A percentile compares a stretch with the other conserved stretches of the same genome.
These are phyloP conservation scores for Eucalyptus guilfoylei DNA, from an alignment of 345 rosid genomes.

Conservation along the genomic window DNA sequence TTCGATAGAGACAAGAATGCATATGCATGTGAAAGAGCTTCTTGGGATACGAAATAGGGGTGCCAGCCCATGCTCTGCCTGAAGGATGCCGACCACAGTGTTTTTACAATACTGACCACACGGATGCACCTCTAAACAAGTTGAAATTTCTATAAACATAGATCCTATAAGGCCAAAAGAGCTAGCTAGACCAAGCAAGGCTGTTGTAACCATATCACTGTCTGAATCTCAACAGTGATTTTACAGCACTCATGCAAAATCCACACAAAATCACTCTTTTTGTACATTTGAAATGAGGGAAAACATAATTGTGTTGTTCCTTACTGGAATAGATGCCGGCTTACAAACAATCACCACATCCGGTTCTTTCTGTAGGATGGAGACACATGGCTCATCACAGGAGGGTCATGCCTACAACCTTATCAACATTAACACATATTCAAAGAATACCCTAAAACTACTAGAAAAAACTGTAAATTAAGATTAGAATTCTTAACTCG, in stretches of 20 bases:
- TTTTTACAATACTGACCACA: constrained; percentile 97
- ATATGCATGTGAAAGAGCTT: neutral
- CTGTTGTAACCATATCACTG: neutral
- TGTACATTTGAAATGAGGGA: neutral
- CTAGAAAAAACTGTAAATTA: neutral
- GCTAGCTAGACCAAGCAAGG: neutral
- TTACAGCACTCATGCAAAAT: neutral
- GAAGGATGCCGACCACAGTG: constrained; percentile 90
- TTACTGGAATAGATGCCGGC: constrained; percentile 87
- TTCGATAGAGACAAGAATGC: neutral
- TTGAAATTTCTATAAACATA: neutral
- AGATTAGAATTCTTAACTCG: neutral
- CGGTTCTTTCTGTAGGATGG: constrained; percentile 45
- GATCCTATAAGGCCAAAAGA: neutral
- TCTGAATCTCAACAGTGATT: neutral
- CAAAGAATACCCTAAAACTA: neutral
- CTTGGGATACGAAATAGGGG: constrained; percentile 78
- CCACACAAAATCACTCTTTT: neutral
- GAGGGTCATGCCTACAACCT: constrained; percentile 87
- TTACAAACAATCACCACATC: constrained; percentile 83
- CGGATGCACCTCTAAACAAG: constrained; percentile 64
- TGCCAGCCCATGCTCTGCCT: constrained; percentile 75
- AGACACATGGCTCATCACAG: constrained; percentile 51
- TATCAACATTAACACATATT: constrained; percentile 8
- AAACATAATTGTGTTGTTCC: constrained; percentile 3